A percentile compares a stretch with the other conserved stretches of the same genome.
phyloP scores from a whole-genome alignment of 345 rosid species.

The Combretum micranthum region DNA sequence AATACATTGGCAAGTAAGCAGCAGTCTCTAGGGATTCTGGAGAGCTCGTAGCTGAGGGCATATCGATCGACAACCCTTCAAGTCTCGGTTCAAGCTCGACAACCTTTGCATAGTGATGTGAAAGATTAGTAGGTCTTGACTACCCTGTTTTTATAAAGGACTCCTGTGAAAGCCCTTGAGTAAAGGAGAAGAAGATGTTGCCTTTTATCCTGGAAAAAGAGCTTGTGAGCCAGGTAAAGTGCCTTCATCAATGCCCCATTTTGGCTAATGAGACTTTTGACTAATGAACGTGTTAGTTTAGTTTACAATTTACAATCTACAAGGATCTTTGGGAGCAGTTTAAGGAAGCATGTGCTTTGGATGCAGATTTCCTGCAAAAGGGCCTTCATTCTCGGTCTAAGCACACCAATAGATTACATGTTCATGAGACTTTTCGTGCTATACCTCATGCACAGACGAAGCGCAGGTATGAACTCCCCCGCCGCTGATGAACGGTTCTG shows the following conservation, averaged over 20 bases:
- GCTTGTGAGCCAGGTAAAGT: too few relatives aligned
- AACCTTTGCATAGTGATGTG: slow-evolving; percentile 34
- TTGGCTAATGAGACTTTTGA: not conserved
- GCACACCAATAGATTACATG: slow-evolving; percentile 2
- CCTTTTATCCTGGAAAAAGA: not conserved
- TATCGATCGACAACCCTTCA: slow-evolving; percentile 35
- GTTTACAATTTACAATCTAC: not conserved
- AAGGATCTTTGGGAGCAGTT: slow-evolving; percentile 20
- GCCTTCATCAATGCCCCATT: not conserved
- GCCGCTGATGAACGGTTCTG: too few relatives aligned
- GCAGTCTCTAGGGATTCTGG: slow-evolving; percentile 12
- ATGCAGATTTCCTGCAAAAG: not conserved
- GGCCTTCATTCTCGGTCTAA: not conserved
- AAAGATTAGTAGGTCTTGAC: not conserved
- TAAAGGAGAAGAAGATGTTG: not conserved
- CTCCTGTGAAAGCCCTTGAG: not conserved
- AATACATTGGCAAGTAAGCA: slow-evolving; percentile 16
- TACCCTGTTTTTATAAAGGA: not conserved
- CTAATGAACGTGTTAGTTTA: not conserved
- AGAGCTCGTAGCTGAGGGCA: slow-evolving; percentile 10
- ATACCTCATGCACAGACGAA: too few relatives aligned
- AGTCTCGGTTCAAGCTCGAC: slow-evolving; percentile 23
- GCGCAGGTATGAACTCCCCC: too few relatives aligned
- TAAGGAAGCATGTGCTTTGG: slow-evolving; percentile 23
- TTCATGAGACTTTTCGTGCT: not conserved